Conservation (phyloP, 2,329 filamentous ascomycete species). For the Alternaria sp. region DNA sequence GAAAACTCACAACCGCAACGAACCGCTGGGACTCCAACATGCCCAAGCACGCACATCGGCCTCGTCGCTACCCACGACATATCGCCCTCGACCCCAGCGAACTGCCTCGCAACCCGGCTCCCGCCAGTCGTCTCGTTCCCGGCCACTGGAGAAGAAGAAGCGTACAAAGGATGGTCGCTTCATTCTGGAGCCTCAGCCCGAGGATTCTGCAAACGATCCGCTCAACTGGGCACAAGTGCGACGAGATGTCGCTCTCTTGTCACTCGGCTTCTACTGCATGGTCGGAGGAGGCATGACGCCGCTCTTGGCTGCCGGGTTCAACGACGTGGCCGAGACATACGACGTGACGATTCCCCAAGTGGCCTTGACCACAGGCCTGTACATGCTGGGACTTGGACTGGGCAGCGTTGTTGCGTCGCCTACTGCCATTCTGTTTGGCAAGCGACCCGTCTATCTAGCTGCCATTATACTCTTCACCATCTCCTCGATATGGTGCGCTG, state of each 20-base stretch:
- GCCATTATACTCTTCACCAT: conserved; percentile 79
- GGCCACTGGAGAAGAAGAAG: conserved; percentile 68
- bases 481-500: conserved; percentile 83
- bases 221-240: conserved; percentile 89
- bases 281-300: conserved; percentile 92
- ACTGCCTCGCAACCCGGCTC: conserved; percentile 28
- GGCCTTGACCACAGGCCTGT: conserved; percentile 86
- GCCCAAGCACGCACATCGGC: conserved; percentile 68
- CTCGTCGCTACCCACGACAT: conserved; percentile 58
- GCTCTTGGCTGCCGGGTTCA: conserved; percentile 87
- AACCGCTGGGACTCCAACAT: conserved; percentile 68
- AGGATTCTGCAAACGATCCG: conserved; percentile 89
- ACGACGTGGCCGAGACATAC: conserved; percentile 74
- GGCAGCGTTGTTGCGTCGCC: conserved; percentile 86
- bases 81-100: conserved; percentile 31
- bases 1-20: conserved; percentile 64
- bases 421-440: conserved; percentile 89
- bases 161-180: conserved; percentile 81
- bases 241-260: conserved; percentile 79
- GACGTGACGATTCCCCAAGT: conserved; percentile 74
- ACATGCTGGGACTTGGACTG: conserved; percentile 91
- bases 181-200: conserved; percentile 89
- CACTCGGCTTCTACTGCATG: conserved; percentile 91
- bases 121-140: conserved; percentile 36
- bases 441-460: conserved; percentile 86